A percentile compares a stretch with the other conserved stretches of the same genome.
phyloP scores from a whole-genome alignment of 768 basidiomycete species.

The Ramaria rubella region DNA sequence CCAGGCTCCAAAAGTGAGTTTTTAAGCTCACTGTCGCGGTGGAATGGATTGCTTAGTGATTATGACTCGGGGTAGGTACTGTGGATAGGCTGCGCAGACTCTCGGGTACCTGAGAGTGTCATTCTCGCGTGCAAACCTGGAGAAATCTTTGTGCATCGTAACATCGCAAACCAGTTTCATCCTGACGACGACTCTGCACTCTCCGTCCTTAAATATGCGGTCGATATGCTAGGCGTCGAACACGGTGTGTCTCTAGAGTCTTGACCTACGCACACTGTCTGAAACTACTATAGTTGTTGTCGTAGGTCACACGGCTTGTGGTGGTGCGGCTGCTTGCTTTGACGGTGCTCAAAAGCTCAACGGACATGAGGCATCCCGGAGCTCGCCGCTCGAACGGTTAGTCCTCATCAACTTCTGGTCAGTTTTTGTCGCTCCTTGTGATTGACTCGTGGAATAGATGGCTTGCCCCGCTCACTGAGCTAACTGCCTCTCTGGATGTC shows the following conservation, averaged over 20 bases:
- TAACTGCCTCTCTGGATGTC: conserved; percentile 22
- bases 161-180: conserved; percentile 84
- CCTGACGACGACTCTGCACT: conserved; percentile 62
- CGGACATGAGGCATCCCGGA: not conserved
- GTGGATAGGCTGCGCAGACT: conserved; percentile 82
- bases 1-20: conserved; percentile 58
- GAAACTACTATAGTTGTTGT: conserved; percentile 80
- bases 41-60: not conserved
- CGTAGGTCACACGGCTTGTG: conserved; percentile 80
- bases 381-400: conserved; percentile 21
- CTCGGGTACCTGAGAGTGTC: conserved; percentile 76
- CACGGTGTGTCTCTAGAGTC: conserved; percentile 52
- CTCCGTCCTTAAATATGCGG: conserved; percentile 69
- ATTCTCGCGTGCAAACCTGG: conserved; percentile 66
- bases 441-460: conserved; percentile 28
- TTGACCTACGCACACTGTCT: no score
- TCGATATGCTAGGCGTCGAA: conserved; percentile 61
- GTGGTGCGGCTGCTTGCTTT: conserved; percentile 54
- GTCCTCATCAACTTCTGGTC: not conserved
- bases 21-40: not conserved
- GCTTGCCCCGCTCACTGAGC: conserved; percentile 27
- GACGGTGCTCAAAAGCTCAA: conserved; percentile 8
- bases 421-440: conserved; percentile 16
- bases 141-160: conserved; percentile 77
- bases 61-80: conserved; percentile 42